Base-by-base conservation (phyloP, 768 basidiomycete genomes). In the Macrolepiota fuliginosa region DNA sequence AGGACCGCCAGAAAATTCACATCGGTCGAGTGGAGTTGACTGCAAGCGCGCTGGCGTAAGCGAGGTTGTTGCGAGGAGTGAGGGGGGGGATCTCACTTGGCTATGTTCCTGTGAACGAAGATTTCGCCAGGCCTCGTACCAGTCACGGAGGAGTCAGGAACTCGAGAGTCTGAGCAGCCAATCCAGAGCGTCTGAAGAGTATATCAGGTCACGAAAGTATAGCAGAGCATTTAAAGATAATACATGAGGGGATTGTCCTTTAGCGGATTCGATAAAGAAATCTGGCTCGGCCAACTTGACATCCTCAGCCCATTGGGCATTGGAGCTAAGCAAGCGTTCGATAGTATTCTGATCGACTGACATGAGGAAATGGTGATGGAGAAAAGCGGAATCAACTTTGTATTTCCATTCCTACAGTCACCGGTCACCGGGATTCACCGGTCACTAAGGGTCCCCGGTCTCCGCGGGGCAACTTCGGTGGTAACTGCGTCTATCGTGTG, bases 41-140 rank as follows among this genome's bases (percentile, higher is more conserved):
- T 91, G 37, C 42, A 63, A 39, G 65, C 37, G 9, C 42, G 46
- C 24, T 29, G 47, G 12, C 56, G 52, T 61, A 17, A 67, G 56
- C 39, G 37, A 25, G 39, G 35, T 27, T 46, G 55, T 46, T 29
- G 3, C 36, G n/a, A 53, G 24, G 57, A n/a, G 36, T 42, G 56
- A 39, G n/a, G 60, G 19, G 51, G 17, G 25, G 29, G 29, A 39
- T 74, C 86, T 61, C 65, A 92, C 89, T 96, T 95, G 56, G 92
- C 94, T 65, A 96, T 88, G 73, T 95, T 95, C 51, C 94, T 79
- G 73, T 93, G 87, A 29, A 89, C 86, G 67, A 96, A 95, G 63
- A 91, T 84, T 47, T 89, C 88, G 56, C 93, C 94, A 0, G 94
- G 94, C 64, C 80, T 80, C 9, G 84, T 77, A 37, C 78, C 83